Evolutionary conservation across 768 basidiomycete species (phyloP).

Genomic region (Gloeophyllum trabeum): DNA sequence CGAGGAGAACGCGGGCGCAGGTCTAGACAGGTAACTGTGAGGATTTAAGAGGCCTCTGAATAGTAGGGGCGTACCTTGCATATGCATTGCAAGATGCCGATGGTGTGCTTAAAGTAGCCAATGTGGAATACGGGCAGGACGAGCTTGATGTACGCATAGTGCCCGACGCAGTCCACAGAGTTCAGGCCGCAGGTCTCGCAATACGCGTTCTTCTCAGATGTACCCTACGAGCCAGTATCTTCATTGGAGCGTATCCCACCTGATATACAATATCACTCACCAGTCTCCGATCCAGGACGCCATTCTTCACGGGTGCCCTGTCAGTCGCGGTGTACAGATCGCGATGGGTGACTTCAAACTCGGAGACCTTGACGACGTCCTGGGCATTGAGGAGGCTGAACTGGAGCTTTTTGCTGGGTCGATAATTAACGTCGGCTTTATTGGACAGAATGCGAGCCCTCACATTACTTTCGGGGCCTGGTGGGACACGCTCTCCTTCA

Average conservation of each 20-base stretch:
- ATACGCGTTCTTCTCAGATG: slow-evolving; percentile 82
- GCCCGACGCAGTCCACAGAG: slow-evolving; percentile 92
- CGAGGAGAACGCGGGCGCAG: slow-evolving; percentile 85
- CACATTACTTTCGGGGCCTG: slow-evolving; percentile 80
- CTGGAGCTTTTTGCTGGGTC: slow-evolving; percentile 82
- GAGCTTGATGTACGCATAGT: slow-evolving; percentile 98
- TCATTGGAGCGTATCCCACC: background rate
- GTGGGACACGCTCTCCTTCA: slow-evolving; percentile 78
- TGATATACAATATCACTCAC: slow-evolving; percentile 29
- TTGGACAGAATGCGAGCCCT: slow-evolving; percentile 10
- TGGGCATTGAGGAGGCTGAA: slow-evolving; percentile 91
- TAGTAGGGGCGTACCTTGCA: slow-evolving; percentile 80
- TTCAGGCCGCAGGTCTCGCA: slow-evolving; percentile 94
- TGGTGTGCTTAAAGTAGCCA: slow-evolving; percentile 95
- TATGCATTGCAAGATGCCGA: slow-evolving; percentile 87
- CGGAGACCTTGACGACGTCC: slow-evolving; percentile 91
- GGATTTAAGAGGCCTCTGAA: too few species aligned
- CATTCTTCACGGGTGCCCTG: slow-evolving; percentile 79
- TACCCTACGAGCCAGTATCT: slow-evolving; percentile 46
- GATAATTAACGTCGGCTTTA: background rate
- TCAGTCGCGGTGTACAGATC: slow-evolving; percentile 84
- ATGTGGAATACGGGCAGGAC: slow-evolving; percentile 97
- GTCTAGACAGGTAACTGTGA: slow-evolving; percentile 32
- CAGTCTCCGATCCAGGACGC: slow-evolving; percentile 85
- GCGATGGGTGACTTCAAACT: slow-evolving; percentile 90